These are phyloP conservation scores for Leccinellum luteum DNA, from an alignment of 768 basidiomycete genomes.

Conservation along the genomic window DNA sequence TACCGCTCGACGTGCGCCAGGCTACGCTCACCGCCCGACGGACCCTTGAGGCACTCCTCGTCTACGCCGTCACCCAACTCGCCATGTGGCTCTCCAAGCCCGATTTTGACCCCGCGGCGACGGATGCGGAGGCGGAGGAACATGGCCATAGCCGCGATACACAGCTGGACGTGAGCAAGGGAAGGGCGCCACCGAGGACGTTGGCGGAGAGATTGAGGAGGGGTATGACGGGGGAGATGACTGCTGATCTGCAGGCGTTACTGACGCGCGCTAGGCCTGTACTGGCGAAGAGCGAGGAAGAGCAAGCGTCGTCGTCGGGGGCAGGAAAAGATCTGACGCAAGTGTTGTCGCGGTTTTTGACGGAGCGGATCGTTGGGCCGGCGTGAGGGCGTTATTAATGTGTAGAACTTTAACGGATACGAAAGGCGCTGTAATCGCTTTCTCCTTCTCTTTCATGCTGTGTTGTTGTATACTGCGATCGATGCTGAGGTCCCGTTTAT, in stretches of 20 bases:
- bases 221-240: conserved; percentile 81
- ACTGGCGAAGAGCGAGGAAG: conserved; percentile 53
- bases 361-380: conserved; percentile 52
- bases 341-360: conserved; percentile 61
- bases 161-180: conserved; percentile 30
- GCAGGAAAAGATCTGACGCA: conserved; percentile 54
- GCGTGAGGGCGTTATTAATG: too few species aligned
- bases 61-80: conserved; percentile 75
- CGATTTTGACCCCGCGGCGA: conserved; percentile 49
- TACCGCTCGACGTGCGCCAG: conserved; percentile 48
- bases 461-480: conserved; percentile 1
- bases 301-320: neutral
- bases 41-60: conserved; percentile 63
- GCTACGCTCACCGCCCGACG: conserved; percentile 56
- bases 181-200: conserved; percentile 42
- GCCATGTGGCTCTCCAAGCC: conserved; percentile 76
- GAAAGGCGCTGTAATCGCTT: conserved; percentile 20
- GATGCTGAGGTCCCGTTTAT: neutral
- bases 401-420: too few species aligned
- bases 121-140: conserved; percentile 49
- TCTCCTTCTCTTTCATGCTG: neutral
- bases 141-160: conserved; percentile 11
- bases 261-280: conserved; percentile 64
- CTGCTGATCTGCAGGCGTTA: conserved; percentile 63
- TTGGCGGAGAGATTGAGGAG: conserved; percentile 66